These are phyloP conservation scores for Solioccasus polychromus DNA, from an alignment of 768 basidiomycete genomes.

Conservation along the genomic window DNA sequence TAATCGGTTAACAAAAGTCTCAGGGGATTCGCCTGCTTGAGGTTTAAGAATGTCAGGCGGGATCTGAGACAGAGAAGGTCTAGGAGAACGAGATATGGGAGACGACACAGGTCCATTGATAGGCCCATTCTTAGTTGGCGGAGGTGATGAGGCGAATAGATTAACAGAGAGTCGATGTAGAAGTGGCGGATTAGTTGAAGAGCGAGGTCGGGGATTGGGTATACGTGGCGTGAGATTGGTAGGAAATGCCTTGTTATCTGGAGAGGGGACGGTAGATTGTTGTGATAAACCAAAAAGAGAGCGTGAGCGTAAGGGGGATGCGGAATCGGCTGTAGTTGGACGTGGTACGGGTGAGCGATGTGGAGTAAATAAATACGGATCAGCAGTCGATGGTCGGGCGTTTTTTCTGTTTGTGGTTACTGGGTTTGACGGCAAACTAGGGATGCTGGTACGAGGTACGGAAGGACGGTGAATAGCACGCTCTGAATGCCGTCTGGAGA, in stretches of 20 bases:
- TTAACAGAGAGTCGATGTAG: conserved; percentile 69
- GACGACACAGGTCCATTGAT: conserved; percentile 17
- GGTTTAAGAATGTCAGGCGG: conserved; percentile 51
- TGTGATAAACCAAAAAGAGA: conserved; percentile 28
- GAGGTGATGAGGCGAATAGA: conserved; percentile 50
- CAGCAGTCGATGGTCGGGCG: conserved; percentile 18
- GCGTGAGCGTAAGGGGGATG: conserved; percentile 30
- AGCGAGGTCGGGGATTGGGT: conserved; percentile 42
- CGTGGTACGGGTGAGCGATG: conserved; percentile 26
- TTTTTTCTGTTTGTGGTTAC: conserved; percentile 4
- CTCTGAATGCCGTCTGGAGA: conserved; percentile 47
- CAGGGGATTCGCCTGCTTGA: conserved; percentile 62
- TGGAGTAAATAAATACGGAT: conserved; percentile 12
- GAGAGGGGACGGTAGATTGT: conserved; percentile 12
- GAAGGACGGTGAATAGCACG: conserved; percentile 14
- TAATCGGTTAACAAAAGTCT: conserved; percentile 66
- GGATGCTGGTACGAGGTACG: conserved; percentile 4
- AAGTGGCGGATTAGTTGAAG: conserved; percentile 66
- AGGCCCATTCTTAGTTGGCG: conserved; percentile 26
- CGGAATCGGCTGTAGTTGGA: conserved; percentile 44
- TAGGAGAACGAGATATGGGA: conserved; percentile 39
- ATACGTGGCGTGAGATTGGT: conserved; percentile 14
- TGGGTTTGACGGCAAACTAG: conserved; percentile 13
- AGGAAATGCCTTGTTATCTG: conserved; percentile 4
- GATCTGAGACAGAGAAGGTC: conserved; percentile 43